Conservation (phyloP, 345 rosid species). For the Rhizophora apiculata region DNA sequence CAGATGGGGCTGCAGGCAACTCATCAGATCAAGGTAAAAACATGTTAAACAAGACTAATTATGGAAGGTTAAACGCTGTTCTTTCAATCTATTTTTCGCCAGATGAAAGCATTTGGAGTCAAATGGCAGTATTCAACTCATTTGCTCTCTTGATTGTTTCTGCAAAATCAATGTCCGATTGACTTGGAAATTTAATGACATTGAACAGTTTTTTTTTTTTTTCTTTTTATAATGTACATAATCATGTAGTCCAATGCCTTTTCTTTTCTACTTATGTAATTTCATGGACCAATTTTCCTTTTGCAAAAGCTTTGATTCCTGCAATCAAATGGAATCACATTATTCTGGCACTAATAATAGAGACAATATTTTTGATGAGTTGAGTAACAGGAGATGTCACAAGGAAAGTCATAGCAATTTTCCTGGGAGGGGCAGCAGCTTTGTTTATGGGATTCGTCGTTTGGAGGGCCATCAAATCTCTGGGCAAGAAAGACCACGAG, state of each 20-base stretch:
- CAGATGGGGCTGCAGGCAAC: conserved; percentile 24
- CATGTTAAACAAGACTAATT: not conserved
- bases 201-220: too few species aligned
- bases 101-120: too few species aligned
- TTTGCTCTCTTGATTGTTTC: too few species aligned
- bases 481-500: conserved; percentile 40
- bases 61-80: not conserved
- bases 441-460: conserved; percentile 38
- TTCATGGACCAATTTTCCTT: too few species aligned
- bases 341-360: not conserved
- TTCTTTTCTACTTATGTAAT: too few species aligned
- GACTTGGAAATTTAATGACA: too few species aligned
- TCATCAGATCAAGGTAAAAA: conserved; percentile 27
- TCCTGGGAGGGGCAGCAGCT: conserved; percentile 64
- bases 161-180: too few species aligned
- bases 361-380: not conserved
- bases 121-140: too few species aligned
- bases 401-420: conserved; percentile 55
- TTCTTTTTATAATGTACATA: too few species aligned
- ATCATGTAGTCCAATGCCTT: too few species aligned
- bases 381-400: not conserved
- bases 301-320: too few species aligned
- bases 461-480: conserved; percentile 32
- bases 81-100: not conserved
- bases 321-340: too few species aligned